phyloP scores from a whole-genome alignment of 176 grass and related monocot species.

The Echinochloa phyllopogon region DNA sequence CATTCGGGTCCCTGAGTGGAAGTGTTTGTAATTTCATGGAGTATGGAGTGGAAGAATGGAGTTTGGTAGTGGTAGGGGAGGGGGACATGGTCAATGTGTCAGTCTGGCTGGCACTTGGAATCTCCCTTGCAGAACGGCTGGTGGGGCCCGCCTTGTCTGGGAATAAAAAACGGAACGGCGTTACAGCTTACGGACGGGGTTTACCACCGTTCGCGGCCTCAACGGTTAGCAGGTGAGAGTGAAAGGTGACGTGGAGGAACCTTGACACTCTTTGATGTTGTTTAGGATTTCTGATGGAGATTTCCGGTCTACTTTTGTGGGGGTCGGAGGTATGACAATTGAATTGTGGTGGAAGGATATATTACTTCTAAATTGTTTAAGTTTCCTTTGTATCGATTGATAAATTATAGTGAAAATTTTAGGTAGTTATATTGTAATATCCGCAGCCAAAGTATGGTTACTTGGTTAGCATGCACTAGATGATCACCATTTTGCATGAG shows the following conservation, averaged over 20 bases:
- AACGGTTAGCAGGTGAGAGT: not conserved
- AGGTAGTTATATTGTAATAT: no score
- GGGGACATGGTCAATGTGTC: constrained; percentile 50
- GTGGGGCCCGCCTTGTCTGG: not conserved
- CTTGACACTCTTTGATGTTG: no score
- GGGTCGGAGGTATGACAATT: no score
- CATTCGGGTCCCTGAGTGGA: rapidly evolving
- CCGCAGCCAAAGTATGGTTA: no score
- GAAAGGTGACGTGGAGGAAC: not conserved
- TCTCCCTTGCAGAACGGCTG: constrained; percentile 12
- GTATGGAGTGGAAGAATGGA: rapidly evolving
- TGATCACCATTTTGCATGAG: no score
- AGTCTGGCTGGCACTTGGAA: constrained; percentile 45
- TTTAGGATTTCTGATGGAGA: no score
- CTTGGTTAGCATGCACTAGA: no score
- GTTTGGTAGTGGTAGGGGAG: not conserved
- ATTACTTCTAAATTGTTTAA: no score
- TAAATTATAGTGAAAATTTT: no score
- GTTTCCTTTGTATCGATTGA: no score
- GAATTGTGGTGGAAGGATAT: no score
- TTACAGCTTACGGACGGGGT: not conserved
- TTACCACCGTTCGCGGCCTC: not conserved
- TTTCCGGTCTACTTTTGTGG: no score
- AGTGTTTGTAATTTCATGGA: rapidly evolving
- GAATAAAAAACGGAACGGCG: not conserved